Percentiles rank a stretch among this genome's conserved stretches.
These are phyloP conservation scores for Oenanthe sinensis DNA, from an alignment of 129 eudicot genomes.

Conservation along the genomic window DNA sequence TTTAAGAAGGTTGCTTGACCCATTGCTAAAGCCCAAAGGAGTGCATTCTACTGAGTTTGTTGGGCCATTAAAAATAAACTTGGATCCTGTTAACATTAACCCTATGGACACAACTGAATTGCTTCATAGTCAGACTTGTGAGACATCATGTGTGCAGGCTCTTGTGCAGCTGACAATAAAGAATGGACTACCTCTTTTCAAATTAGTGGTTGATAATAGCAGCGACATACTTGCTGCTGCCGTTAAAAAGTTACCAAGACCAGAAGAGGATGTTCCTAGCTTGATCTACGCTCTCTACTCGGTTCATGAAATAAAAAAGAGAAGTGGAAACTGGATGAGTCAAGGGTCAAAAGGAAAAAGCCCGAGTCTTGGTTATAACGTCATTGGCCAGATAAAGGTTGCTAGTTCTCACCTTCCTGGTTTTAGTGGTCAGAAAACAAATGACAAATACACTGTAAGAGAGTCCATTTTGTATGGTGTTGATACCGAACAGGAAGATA, in stretches of 20 bases:
- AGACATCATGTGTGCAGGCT: conserved; percentile 41
- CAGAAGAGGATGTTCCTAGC: conserved; percentile 53
- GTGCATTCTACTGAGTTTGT: conserved; percentile 30
- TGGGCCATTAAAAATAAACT: conserved; percentile 19
- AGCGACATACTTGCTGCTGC: conserved; percentile 75
- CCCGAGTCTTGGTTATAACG: conserved; percentile 39
- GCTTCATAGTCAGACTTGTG: conserved; percentile 25
- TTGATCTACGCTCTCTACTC: conserved; percentile 63
- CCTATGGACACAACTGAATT: conserved; percentile 15
- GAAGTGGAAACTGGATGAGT: conserved; percentile 62
- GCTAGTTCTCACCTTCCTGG: conserved; percentile 33
- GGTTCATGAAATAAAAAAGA: conserved; percentile 70
- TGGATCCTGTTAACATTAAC: background rate
- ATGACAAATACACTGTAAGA: background rate
- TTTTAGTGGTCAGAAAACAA: conserved; percentile 20
- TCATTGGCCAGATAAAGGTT: conserved; percentile 72
- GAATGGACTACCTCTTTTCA: conserved; percentile 68
- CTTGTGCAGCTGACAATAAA: conserved; percentile 68
- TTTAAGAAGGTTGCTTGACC: conserved; percentile 74
- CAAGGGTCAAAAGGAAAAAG: conserved; percentile 53
- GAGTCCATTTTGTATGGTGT: conserved; percentile 60
- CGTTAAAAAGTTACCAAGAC: conserved; percentile 43
- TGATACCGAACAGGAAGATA: conserved; percentile 31
- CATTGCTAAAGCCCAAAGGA: conserved; percentile 58
- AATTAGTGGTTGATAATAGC: conserved; percentile 58